Conservation (phyloP, 176 grass and related monocot species). For the Cenchrus purpureus region DNA sequence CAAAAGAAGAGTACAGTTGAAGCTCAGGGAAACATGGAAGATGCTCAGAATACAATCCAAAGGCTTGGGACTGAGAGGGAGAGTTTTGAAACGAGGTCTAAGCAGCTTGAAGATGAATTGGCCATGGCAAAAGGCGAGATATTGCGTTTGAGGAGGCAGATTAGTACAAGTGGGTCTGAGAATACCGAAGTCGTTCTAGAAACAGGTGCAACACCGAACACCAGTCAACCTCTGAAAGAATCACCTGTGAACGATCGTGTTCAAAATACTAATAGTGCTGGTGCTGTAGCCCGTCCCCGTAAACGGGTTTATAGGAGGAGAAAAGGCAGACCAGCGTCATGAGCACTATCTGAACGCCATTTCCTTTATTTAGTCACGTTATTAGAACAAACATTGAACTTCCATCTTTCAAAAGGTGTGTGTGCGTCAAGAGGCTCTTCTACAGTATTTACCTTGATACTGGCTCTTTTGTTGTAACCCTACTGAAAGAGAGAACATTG, state of each 20-base stretch:
- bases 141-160: constrained; percentile 70
- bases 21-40: constrained; percentile 67
- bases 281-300: constrained; percentile 42
- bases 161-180: constrained; percentile 32
- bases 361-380: constrained; percentile 30
- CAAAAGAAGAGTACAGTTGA: constrained; percentile 66
- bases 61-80: constrained; percentile 73
- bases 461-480: constrained; percentile 1
- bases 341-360: constrained; percentile 30
- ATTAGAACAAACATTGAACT: background rate
- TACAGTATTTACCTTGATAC: background rate
- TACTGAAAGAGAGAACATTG: background rate
- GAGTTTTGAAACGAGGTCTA: constrained; percentile 66
- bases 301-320: constrained; percentile 65
- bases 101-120: constrained; percentile 87
- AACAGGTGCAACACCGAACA: constrained; percentile 25
- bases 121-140: constrained; percentile 85
- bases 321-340: constrained; percentile 50
- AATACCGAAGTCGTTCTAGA: constrained; percentile 25
- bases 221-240: constrained; percentile 33
- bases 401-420: constrained; percentile 18
- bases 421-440: constrained; percentile 14
- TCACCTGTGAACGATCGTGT: constrained; percentile 44
- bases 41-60: constrained; percentile 69
- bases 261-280: constrained; percentile 45